These are phyloP conservation scores for Puccinia hordei DNA, from an alignment of 1,284 basidiomycete species.

Conservation along the genomic window DNA sequence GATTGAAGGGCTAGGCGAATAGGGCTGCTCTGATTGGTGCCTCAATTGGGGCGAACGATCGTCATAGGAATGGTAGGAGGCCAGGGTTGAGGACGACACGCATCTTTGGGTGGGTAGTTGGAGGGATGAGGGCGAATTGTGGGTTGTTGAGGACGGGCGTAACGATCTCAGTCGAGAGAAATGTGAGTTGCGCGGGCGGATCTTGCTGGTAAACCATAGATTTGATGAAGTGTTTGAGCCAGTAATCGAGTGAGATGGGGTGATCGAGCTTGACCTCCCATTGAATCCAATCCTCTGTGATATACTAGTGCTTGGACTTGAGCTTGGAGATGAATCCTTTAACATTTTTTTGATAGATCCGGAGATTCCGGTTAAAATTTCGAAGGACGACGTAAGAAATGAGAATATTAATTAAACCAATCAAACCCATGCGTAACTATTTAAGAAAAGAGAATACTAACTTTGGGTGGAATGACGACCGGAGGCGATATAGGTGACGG, in stretches of 20 bases:
- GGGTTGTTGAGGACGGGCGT: neutral
- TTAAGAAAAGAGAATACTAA: neutral
- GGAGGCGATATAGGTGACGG: neutral
- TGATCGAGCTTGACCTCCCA: neutral
- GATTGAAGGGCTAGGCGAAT: constrained; percentile 8
- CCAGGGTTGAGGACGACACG: neutral
- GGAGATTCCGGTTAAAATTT: neutral
- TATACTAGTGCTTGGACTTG: constrained; percentile 17
- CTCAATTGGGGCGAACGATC: constrained; percentile 4
- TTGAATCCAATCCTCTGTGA: neutral
- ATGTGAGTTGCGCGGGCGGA: constrained; percentile 9
- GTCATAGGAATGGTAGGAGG: constrained; percentile 3
- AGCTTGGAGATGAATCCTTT: constrained; percentile 18
- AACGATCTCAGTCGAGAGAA: constrained; percentile 41
- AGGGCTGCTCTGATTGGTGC: constrained; percentile 3
- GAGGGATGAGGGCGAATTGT: constrained; percentile 15
- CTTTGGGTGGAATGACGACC: constrained; percentile 2
- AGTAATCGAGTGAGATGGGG: constrained; percentile 3
- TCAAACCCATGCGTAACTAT: neutral
- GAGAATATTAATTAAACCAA: neutral
- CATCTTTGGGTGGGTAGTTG: constrained; percentile 1
- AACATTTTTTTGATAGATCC: neutral
- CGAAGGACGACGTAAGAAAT: neutral
- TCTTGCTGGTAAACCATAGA: constrained; percentile 30
- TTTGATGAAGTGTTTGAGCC: constrained; percentile 26